A percentile compares a stretch with the other conserved stretches of the same genome.
Evolutionary conservation across 140 eudicot genomes (phyloP).

Genomic region (Oenanthe javanica): DNA sequence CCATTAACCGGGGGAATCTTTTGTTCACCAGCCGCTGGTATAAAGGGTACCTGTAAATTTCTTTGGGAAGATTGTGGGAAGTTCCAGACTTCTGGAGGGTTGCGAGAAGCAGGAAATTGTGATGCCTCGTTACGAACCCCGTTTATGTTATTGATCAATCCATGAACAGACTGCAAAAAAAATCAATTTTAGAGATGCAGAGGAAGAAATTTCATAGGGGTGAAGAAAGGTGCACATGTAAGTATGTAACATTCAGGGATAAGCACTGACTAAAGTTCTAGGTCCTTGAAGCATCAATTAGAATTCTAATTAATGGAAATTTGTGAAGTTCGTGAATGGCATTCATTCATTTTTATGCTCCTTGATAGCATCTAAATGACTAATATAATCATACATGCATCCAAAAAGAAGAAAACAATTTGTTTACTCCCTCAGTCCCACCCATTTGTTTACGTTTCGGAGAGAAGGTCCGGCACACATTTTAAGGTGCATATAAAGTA

Average conservation of each 20-base stretch:
- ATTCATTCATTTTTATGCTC: background rate
- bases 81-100: conserved; percentile 37
- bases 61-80: conserved; percentile 30
- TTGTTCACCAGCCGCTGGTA: conserved; percentile 27
- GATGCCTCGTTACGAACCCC: conserved; percentile 30
- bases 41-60: conserved; percentile 15
- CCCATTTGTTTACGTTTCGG: too few species aligned
- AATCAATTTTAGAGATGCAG: background rate
- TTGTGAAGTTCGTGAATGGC: background rate
- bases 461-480: too few species aligned
- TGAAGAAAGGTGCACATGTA: background rate
- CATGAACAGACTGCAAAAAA: conserved; percentile 47
- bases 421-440: too few species aligned
- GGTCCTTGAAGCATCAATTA: background rate
- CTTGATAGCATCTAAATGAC: background rate
- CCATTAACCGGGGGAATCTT: conserved; percentile 31
- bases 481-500: too few species aligned
- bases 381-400: background rate
- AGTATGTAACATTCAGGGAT: background rate
- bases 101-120: conserved; percentile 34
- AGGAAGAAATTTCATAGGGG: background rate
- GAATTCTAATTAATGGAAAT: background rate
- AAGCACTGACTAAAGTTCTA: background rate
- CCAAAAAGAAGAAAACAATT: background rate
- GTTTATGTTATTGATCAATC: conserved; percentile 29